Evolutionary conservation across 208 protist species (phyloP).

Genomic region (Crithidia brevicula): DNA sequence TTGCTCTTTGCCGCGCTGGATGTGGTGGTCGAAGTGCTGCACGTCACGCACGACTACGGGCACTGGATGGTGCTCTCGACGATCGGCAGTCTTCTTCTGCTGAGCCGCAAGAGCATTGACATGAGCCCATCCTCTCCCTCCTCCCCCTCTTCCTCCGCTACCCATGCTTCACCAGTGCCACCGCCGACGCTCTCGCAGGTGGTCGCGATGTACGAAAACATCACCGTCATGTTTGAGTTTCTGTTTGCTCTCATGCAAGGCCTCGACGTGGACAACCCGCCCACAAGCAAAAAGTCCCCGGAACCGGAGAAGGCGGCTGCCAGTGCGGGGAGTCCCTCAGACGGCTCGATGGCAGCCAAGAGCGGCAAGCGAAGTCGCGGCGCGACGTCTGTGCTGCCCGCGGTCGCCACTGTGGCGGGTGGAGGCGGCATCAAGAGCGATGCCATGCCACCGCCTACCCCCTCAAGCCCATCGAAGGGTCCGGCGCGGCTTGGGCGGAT

Average conservation of each 20-base stretch:
- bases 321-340: too few relatives aligned
- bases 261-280: conserved; percentile 24
- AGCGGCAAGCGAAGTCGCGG: not conserved
- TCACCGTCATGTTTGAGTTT: conserved; percentile 42
- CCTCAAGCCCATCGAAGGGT: too few relatives aligned
- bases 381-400: not conserved
- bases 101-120: conserved; percentile 43
- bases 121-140: not conserved
- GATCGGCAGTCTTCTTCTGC: conserved; percentile 45
- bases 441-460: too few relatives aligned
- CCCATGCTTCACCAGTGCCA: not conserved
- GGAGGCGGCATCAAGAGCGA: too few relatives aligned
- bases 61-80: conserved; percentile 63
- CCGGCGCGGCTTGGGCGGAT: too few relatives aligned
- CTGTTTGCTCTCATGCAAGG: conserved; percentile 36
- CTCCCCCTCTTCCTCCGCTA: not conserved
- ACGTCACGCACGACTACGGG: conserved; percentile 39
- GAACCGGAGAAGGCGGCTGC: too few relatives aligned
- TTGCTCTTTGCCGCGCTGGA: conserved; percentile 61
- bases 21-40: conserved; percentile 57
- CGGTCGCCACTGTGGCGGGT: too few relatives aligned
- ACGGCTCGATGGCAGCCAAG: not conserved
- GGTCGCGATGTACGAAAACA: conserved; percentile 83
- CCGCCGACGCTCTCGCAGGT: conserved; percentile 22
- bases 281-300: conserved; percentile 2